Evolutionary conservation across 1,284 basidiomycete genomes (phyloP).

Genomic region (Austropuccinia psidii): DNA sequence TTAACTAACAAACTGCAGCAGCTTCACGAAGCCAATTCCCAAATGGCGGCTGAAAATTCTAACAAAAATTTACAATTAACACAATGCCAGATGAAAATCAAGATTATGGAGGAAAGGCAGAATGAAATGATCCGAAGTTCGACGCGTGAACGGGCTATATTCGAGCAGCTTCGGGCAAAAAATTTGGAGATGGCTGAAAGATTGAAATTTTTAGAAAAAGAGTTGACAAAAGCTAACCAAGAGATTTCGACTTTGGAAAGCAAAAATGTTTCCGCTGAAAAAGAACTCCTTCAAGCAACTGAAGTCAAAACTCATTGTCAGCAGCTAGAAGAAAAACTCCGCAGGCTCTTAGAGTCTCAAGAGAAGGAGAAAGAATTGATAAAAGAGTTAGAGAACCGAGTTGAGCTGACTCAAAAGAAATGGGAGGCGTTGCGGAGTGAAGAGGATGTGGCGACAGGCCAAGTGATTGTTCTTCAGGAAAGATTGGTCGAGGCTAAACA

Average conservation of each 20-base stretch:
- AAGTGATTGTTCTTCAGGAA: conserved; percentile 9
- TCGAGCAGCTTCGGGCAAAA: background rate
- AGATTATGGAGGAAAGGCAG: background rate
- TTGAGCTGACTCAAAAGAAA: conserved; percentile 2
- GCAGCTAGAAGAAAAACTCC: background rate
- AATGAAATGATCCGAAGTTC: background rate
- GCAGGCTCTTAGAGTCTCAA: background rate
- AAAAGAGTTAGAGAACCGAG: conserved; percentile 9
- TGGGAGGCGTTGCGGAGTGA: conserved; percentile 18
- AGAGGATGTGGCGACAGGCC: conserved; percentile 8
- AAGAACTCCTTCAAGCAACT: background rate
- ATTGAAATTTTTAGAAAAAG: background rate
- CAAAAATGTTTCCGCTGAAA: background rate
- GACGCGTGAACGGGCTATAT: background rate
- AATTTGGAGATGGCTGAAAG: background rate
- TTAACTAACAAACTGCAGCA: background rate
- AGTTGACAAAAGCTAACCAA: background rate
- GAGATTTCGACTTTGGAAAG: background rate
- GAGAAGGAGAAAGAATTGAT: background rate
- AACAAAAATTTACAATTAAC: background rate
- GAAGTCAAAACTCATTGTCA: background rate
- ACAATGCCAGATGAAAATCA: conserved; percentile 12
- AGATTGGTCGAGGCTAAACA: conserved; percentile 8
- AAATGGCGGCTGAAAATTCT: background rate
- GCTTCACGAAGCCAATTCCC: background rate